Evolutionary conservation across 371 early-diverging fungal species (phyloP), one percentile per base, ranked within the genome.

Genomic region (Mortierella sp.): DNA sequence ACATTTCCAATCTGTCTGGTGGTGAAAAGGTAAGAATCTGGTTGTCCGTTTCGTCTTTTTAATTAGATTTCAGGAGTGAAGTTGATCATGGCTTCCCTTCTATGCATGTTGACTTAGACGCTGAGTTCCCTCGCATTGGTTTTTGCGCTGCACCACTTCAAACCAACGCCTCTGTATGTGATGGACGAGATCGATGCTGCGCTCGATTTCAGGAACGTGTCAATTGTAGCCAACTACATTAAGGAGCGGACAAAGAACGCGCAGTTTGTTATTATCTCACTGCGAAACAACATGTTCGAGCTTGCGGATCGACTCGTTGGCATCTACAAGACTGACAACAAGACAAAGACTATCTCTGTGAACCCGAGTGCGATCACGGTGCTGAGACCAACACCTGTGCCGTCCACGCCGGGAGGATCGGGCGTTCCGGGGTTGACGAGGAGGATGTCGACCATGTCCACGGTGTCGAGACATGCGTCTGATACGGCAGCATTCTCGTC

Each of bases 121-220:
- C 84, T 99, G 37, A 94, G 95, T 78, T 99, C 99, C 19, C 86
- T 99, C 37, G 98, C 99, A 2, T 88, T 99, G 37, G 99, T 99
- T 14, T 99, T 99, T 89, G 99, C 99, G 0, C 87, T 99, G 50
- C 99, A 99, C 80, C 98, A 96, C 80, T 99, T 93, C 88, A 97
- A 97, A 70, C 99, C 99, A 3, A 99, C 99, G 11, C 99, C 99
- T 15, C 84, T 99, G 23, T 99, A 99, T 82, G 96, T 99, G 21
- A 99, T 99, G 99, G 99, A 99, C 84, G 99, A 99, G 82, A 99
- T 99, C 70, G 99, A 99, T 81, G 99, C 99, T 0, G 99, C 99
- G 2, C 84, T 99, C 43, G 99, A 99, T 81, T 99, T 98, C 84
- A 92, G 99, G 63, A 99, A 99, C 81, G 99, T 99, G 9, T 96